Base-by-base conservation (phyloP, 768 basidiomycete genomes). In the Lentinula sp. region DNA sequence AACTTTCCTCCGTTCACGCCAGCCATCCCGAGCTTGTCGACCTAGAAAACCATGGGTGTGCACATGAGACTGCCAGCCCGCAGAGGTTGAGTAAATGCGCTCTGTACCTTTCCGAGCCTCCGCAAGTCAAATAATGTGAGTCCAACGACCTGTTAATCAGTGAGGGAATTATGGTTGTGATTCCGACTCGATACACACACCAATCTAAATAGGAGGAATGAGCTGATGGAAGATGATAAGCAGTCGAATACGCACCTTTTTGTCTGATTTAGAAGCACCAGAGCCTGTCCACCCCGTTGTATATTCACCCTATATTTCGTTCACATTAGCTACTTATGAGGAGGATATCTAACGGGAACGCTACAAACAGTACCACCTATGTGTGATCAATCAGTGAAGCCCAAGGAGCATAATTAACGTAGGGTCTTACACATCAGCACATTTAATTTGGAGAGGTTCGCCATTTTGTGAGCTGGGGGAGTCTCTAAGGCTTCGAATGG, bases 241-340 rank as follows among this genome's bases (percentile, higher is more conserved):
- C 8, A 54, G 59, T 49, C 10, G 40, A 31, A 32, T 11, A 60
- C 76, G 59, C 60, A 89, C 92, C 82, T 94, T 97, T 76, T 96
- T 96, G 76, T 96, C 95, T 5, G 93, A 95, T 69, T 87, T 92
- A 15, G 93, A 95, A 46, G 91, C 92, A n/a, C 94, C 94, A 40
- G 89, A 84, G 11, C 85, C 86, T 9, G 91, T 93, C 91, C 91
- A 96, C 70, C 95, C 94, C 56, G 94, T 96, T 63, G 94, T 96
- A 71, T 96, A 96, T 77, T 95, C 92, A 46, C 91, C 91, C 85
- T 78, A 64, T 23, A 61, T 64, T 60, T 63, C 64, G 48, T 37
- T 52, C 35, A 16, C 23, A 54, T 34, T 49, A 31, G 42, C 13
- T 13, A 21, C 56, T 16, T 57, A n/a, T 8, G n/a, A 48, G n/a